Base-by-base conservation (phyloP, 73 alveolate species). In the Paramecium biaurelia region DNA sequence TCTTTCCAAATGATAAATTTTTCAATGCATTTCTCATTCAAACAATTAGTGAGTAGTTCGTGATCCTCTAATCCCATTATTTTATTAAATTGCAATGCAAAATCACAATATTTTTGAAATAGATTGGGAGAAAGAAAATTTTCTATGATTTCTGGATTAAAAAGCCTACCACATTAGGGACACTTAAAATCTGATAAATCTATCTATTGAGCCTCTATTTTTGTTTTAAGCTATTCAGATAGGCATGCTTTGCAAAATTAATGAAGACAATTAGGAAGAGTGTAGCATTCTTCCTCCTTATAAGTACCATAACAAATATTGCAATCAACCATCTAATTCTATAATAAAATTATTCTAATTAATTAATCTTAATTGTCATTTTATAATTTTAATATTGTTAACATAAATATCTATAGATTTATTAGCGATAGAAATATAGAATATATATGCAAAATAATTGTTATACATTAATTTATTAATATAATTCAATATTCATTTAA, bases 1-100 rank as follows among this genome's bases (percentile, higher is more conserved):
- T 79, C 90, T 45, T 79, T 79, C 90, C 90, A 79, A 4, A 79
- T 79, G 3, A 79, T 42, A 24, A 43, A 79, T 9, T 79, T 79
- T 30, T 32, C 74, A 79, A 10, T 21, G 18, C 90, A 79, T 38
- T 79, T 47, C 7, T 79, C 42, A 79, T 79, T 79, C 6, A 43
- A 45, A 21, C 90, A 79, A 79, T 79, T 79, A 2, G 72, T 79
- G 7, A 79, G 45, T 11, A 79, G 3, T 24, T 79, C 90, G 43
- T 79, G 15, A 38, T 79, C 90, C 5, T 38, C 70, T 43, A 79
- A 47, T 47, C 90, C 90, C 47, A 30, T 38, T 9, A 79, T 79
- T 79, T 43, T 14, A 79, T 79, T 79, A 34, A 21, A 43, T 42
- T 79, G 32, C 0, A 79, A 15, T 21, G 90, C 90, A 45, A 10